Evolutionary conservation across 163 green algal species (phyloP).

Genomic region (Prototheca stagnorum): DNA sequence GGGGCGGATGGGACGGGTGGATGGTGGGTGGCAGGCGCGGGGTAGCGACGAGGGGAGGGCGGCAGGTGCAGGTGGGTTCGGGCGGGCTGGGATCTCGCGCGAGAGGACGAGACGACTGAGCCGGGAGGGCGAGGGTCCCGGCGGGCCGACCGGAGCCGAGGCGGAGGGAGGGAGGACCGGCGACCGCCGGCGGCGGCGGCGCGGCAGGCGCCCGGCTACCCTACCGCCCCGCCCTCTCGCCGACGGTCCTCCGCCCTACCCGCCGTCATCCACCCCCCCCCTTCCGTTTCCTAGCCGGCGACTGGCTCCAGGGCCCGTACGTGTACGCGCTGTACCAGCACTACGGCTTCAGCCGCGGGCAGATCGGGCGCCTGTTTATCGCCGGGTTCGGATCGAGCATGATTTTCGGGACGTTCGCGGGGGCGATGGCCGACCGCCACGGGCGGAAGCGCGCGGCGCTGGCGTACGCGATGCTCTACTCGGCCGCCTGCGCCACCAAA

Average conservation of each 20-base stretch:
- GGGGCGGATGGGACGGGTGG: neutral
- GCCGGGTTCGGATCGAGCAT: conserved; percentile 78
- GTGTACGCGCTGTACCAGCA: conserved; percentile 82
- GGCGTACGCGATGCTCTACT: conserved; percentile 40
- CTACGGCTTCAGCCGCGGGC: conserved; percentile 59
- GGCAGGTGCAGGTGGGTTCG: too few species aligned
- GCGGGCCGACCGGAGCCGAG: too few species aligned
- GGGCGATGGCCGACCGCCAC: conserved; percentile 65
- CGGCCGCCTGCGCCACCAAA: conserved; percentile 47
- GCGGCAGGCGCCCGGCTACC: too few species aligned
- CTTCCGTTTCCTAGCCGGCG: conserved; percentile 50
- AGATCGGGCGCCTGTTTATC: conserved; percentile 83
- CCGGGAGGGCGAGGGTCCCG: too few species aligned
- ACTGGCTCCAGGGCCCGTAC: conserved; percentile 86
- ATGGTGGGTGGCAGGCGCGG: too few species aligned
- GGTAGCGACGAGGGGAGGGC: too few species aligned
- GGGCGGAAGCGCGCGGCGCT: conserved; percentile 43
- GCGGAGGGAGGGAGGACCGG: too few species aligned
- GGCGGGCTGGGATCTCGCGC: too few species aligned
- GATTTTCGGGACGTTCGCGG: conserved; percentile 77
- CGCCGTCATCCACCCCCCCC: neutral
- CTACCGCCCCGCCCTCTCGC: too few species aligned
- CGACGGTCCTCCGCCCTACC: neutral
- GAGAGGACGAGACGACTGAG: too few species aligned
- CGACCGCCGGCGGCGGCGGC: too few species aligned